Evolutionary conservation across 164 flowering plant genomes (phyloP).

Genomic region (Magnolia changhungtana): DNA sequence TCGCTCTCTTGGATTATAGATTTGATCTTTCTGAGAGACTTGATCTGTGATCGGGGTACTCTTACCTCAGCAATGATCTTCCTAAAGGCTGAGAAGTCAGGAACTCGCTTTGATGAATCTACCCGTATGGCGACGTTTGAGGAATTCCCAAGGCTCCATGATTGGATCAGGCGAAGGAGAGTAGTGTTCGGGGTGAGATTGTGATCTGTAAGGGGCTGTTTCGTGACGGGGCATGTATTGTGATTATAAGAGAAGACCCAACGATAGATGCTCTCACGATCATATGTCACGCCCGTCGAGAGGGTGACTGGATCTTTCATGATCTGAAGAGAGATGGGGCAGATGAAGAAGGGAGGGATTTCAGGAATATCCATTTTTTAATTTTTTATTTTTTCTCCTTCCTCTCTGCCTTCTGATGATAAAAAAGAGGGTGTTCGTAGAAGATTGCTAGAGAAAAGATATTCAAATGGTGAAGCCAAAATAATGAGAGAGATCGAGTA

Average conservation of each 20-base stretch:
- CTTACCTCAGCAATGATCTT: conserved; percentile 40
- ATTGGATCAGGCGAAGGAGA: conserved; percentile 59
- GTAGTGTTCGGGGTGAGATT: conserved; percentile 70
- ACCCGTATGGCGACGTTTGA: conserved; percentile 9
- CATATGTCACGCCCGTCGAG: conserved; percentile 66
- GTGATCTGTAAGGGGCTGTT: conserved; percentile 25
- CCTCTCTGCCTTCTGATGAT: no score
- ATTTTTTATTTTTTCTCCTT: background rate
- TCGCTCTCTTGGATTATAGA: conserved; percentile 40
- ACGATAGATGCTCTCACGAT: conserved; percentile 58
- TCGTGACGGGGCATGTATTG: conserved; percentile 55
- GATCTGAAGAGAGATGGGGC: conserved; percentile 68
- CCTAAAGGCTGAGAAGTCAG: conserved; percentile 6
- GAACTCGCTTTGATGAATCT: conserved; percentile 33
- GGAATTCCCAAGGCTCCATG: conserved; percentile 47
- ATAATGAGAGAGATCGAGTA: no score
- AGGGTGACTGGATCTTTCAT: conserved; percentile 76
- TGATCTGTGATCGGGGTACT: conserved; percentile 22
- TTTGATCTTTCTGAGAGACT: conserved; percentile 40
- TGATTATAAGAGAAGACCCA: conserved; percentile 55
- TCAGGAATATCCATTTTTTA: conserved; percentile 41
- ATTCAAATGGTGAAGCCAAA: no score
- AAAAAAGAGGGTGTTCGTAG: no score
- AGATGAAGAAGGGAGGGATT: conserved; percentile 54
- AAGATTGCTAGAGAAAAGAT: no score